Conservation (phyloP, 495 filamentous ascomycete species). For the Cercophora samala region DNA sequence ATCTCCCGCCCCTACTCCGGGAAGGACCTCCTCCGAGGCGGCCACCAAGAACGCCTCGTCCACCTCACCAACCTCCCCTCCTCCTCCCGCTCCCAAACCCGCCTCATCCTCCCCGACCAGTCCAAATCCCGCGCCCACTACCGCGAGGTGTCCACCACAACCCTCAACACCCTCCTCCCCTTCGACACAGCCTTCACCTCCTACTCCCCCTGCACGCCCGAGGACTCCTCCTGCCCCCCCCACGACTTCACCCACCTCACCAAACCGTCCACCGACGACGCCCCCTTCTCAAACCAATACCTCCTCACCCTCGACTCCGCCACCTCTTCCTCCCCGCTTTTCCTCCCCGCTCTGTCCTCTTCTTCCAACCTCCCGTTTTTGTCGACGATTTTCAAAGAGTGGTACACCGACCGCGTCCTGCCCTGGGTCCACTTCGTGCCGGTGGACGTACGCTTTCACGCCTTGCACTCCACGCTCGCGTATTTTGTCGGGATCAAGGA, state of each 20-base stretch:
- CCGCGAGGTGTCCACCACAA: slow-evolving; percentile 29
- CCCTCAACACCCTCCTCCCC: slow-evolving; percentile 38
- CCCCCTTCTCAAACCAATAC: slow-evolving; percentile 44
- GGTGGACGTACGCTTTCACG: slow-evolving; percentile 64
- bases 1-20: slow-evolving; percentile 28
- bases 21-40: slow-evolving; percentile 37
- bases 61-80: slow-evolving; percentile 55
- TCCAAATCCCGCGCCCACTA: slow-evolving; percentile 29
- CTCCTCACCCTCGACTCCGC: slow-evolving; percentile 63
- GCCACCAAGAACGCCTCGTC: slow-evolving; percentile 59
- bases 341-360: slow-evolving; percentile 62
- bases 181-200: slow-evolving; percentile 48
- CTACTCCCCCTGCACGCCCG: slow-evolving; percentile 43
- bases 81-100: slow-evolving; percentile 26
- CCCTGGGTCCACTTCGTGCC: slow-evolving; percentile 81
- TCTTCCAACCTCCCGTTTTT: slow-evolving; percentile 59
- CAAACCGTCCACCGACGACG: neutral
- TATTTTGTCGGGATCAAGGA: slow-evolving; percentile 53
- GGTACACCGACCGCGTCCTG: slow-evolving; percentile 67
- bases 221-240: neutral
- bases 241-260: neutral
- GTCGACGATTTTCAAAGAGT: slow-evolving; percentile 64
- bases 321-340: slow-evolving; percentile 60
- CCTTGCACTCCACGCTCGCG: slow-evolving; percentile 59
- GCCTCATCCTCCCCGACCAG: slow-evolving; percentile 39